Base-by-base conservation (phyloP, 2,329 filamentous ascomycete genomes). In the Pezicula radicicola region DNA sequence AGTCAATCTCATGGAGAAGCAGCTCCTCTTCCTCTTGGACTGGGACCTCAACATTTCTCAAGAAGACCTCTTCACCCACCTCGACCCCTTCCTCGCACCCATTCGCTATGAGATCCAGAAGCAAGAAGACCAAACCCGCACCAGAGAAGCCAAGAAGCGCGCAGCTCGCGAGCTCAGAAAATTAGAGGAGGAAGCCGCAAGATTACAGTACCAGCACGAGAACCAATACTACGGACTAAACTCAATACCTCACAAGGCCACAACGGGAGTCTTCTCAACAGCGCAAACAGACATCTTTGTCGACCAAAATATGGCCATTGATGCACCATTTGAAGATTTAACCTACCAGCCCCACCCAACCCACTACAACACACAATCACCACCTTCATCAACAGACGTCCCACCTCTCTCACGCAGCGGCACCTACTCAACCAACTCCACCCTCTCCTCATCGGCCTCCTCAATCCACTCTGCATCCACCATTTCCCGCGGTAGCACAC, bases 1-100 rank as follows among this genome's bases (percentile, higher is more conserved):
- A 75, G 94, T 99, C 64, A 99, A 99, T 77, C 80, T 97, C 56
- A 99, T 99, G 94, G 94, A 99, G 81, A 95, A 96, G 81, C 94
- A 99, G 74, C 81, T 99, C 28, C 86, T 99, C 48, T 94, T 91
- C 76, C 82, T 99, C 41, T 80, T 99, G 43, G 89, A 97, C 68
- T 99, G 92, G 91, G 91, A 99, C 61, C 83, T 96, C 55, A 83
- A 89, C 60, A 91, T 99, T 66, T 85, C 79, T 40, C 84, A 91
- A 66, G 80, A 92, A 51, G 91, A 97, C 64, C 85, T 99, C 41
- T 91, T 96, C 75, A 79, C 78, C 60, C 89, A 96, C 70, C 80
- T 97, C 39, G 91, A 97, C 62, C 82, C 82, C 40, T 97, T 97
- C 79, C 81, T 99, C 42, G 85, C 85, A 33, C 93, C 93, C 27